Evolutionary conservation across 2,329 filamentous ascomycete species (phyloP), one percentile per base, ranked within the genome.

Genomic region (Pestalotiopsis sp.): DNA sequence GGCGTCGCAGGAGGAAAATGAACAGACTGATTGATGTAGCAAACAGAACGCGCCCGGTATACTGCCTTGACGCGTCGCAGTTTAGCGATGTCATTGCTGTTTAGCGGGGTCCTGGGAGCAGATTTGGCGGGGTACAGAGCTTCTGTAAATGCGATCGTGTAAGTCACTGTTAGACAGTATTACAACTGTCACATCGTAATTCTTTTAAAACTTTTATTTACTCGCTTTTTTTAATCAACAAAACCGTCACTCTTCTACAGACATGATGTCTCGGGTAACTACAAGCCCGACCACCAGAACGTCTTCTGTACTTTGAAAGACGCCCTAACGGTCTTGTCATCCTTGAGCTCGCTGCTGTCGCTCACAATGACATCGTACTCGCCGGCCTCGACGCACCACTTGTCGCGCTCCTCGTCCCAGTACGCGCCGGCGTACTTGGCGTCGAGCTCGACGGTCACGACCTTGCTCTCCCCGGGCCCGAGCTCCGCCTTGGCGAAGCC

Each of bases 381-480:
- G 38, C 91, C 92, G 75, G 84, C 84, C 79, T 92, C 90, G 1
- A 85, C 86, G 22, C 87, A 85, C 91, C 91, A 94, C 73, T 88
- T 82, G 66, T 86, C 82, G 13, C 87, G 81, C 70, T 86, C 84
- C 80, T 94, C 91, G 71, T 93, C 90, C 83, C 89, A 94, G 79
- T 90, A 94, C 66, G 88, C 87, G 0, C 88, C 86, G 0, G 88
- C 89, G 66, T 92, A 89, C 79, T 91, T 92, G 73, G 86, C 86
- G 69, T 86, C 75, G 62, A 89, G 78, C 3, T 81, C 79, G 7
- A 94, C 81, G n/a, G 83, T 80, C 1, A 89, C 87, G 6, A 72
- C 81, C 79, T 87, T 85, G 58, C 80, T 84, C 79, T 91, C 84
- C 0, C 90, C 91, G 0, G 88, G 82, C 65, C 84, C 81, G 1